phyloP scores from a whole-genome alignment of 768 basidiomycete genomes.

The button mushroom (Agaricus bisporus) region DNA sequence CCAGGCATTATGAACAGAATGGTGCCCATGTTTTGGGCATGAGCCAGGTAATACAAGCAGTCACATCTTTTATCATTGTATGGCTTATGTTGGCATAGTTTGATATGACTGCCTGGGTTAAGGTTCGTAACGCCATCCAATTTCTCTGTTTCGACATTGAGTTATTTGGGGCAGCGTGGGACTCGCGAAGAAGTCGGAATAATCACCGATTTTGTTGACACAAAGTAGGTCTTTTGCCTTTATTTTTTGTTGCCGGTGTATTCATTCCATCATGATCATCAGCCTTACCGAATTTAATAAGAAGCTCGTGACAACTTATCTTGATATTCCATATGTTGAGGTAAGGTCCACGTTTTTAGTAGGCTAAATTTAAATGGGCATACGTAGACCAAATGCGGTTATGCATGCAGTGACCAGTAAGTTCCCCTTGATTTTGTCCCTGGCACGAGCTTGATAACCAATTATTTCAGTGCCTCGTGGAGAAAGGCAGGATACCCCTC shows the following conservation, averaged over 20 bases:
- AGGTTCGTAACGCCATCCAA: conserved; percentile 38
- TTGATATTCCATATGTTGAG: conserved; percentile 77
- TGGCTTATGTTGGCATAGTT: conserved; percentile 38
- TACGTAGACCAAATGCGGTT: conserved; percentile 77
- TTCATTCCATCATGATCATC: conserved; percentile 25
- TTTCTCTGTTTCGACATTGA: conserved; percentile 10
- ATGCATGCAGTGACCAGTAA: conserved; percentile 92
- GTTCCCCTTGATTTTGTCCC: conserved; percentile 20
- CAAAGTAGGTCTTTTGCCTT: conserved; percentile 30
- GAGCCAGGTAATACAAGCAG: conserved; percentile 54
- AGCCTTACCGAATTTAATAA: conserved; percentile 82
- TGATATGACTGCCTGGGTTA: conserved; percentile 95
- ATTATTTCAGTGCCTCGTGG: conserved; percentile 62
- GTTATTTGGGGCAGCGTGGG: conserved; percentile 38
- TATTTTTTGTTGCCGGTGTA: conserved; percentile 3
- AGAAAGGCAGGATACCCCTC: conserved; percentile 79
- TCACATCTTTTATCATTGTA: not conserved
- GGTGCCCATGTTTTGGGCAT: conserved; percentile 69
- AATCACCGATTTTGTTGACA: conserved; percentile 79
- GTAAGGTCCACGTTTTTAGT: conserved; percentile 20
- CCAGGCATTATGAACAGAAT: conserved; percentile 61
- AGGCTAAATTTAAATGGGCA: conserved; percentile 10
- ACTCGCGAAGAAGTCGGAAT: conserved; percentile 76
- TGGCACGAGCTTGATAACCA: conserved; percentile 21
- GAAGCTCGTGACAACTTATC: conserved; percentile 68